Percentiles rank a stretch among this genome's conserved stretches.
Evolutionary conservation across 495 filamentous ascomycete species (phyloP).

Genomic region (Podospora didyma): DNA sequence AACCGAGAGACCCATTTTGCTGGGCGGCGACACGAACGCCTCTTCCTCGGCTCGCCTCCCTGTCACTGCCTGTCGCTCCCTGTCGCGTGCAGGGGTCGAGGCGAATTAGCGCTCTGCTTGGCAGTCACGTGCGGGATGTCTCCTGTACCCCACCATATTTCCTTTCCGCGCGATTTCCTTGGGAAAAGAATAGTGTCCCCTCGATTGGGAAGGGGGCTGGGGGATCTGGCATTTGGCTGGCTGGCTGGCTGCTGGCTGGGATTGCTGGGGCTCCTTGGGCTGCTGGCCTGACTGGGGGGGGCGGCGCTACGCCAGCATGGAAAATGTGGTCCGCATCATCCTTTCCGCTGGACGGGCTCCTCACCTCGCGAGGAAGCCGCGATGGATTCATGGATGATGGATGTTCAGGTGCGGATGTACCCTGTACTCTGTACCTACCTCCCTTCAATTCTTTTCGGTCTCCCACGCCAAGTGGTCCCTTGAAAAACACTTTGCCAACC

Average conservation of each 20-base stretch:
- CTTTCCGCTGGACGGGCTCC: too few relatives aligned
- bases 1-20: background rate
- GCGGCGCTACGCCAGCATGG: too few relatives aligned
- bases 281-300: background rate
- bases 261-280: too few relatives aligned
- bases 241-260: background rate
- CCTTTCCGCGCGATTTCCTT: constrained; percentile 17
- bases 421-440: too few relatives aligned
- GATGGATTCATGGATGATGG: too few relatives aligned
- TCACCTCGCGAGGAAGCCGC: too few relatives aligned
- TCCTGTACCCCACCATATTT: constrained; percentile 27
- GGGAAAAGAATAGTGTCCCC: constrained; percentile 1
- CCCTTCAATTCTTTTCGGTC: too few relatives aligned
- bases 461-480: too few relatives aligned
- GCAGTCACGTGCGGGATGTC: constrained; percentile 20
- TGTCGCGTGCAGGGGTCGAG: background rate
- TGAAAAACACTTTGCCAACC: too few relatives aligned
- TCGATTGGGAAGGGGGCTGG: background rate
- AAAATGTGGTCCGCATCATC: too few relatives aligned
- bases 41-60: background rate
- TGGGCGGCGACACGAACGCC: background rate
- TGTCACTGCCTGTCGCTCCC: background rate
- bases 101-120: constrained; percentile 19
- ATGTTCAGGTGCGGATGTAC: too few relatives aligned
- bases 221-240: background rate